Evolutionary conservation across 169 alveolate species (phyloP).

Genomic region (Plasmodium gallinaceum): DNA sequence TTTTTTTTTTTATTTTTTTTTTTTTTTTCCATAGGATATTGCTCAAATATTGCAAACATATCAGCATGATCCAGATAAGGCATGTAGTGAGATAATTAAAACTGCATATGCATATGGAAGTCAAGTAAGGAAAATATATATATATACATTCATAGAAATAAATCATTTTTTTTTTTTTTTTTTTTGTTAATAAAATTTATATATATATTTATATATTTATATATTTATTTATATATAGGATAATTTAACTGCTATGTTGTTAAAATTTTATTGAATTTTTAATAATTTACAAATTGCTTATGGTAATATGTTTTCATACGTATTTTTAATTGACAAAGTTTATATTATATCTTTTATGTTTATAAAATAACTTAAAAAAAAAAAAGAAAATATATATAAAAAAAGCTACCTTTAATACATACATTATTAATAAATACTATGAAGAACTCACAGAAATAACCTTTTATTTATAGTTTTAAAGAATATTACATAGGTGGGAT

Average conservation of each 20-base stretch:
- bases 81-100: slow-evolving; percentile 73
- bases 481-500: no score
- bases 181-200: background rate
- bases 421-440: no score
- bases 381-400: no score
- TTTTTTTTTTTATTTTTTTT: background rate
- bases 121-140: slow-evolving; percentile 33
- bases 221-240: slow-evolving; percentile 16
- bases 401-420: no score
- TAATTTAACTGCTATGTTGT: slow-evolving; percentile 66
- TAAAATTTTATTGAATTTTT: slow-evolving; percentile 27
- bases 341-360: no score
- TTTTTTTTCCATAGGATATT: slow-evolving; percentile 35
- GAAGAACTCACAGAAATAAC: no score
- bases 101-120: slow-evolving; percentile 73
- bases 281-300: background rate
- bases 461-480: no score
- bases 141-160: background rate
- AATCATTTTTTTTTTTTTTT: background rate
- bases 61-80: slow-evolving; percentile 73
- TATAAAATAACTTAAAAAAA: no score
- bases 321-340: no score
- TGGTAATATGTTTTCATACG: background rate
- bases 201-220: background rate
- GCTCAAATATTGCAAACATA: slow-evolving; percentile 54